phyloP scores from a whole-genome alignment of 1,139 yeast species.

The Candida sp. region DNA sequence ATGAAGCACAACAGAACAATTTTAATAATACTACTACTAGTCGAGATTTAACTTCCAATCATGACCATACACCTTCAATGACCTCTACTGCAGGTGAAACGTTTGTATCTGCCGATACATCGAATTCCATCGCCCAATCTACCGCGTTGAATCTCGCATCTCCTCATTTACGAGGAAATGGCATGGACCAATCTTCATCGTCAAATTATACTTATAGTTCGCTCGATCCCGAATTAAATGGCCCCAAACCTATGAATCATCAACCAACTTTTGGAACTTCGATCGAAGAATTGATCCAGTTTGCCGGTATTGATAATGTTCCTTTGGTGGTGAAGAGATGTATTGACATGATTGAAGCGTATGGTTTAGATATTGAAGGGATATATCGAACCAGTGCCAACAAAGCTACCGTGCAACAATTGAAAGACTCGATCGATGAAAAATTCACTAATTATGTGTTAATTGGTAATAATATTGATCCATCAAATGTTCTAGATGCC shows the following conservation, averaged over 20 bases:
- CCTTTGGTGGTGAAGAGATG: constrained; percentile 91
- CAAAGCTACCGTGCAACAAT: constrained; percentile 65
- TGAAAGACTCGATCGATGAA: constrained; percentile 69
- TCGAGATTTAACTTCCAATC: constrained; percentile 2
- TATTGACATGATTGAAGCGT: constrained; percentile 77
- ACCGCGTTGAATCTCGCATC: background rate
- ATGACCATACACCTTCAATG: background rate
- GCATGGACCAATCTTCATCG: background rate
- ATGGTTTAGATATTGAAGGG: constrained; percentile 85
- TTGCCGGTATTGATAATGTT: constrained; percentile 82
- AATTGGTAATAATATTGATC: constrained; percentile 42
- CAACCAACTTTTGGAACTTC: constrained; percentile 80
- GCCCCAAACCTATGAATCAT: constrained; percentile 36
- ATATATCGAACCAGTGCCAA: constrained; percentile 87
- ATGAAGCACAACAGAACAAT: background rate
- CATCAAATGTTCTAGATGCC: constrained; percentile 53
- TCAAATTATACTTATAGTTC: constrained; percentile 21
- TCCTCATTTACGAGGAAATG: background rate
- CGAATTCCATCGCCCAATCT: background rate
- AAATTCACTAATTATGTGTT: constrained; percentile 65
- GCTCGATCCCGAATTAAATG: constrained; percentile 41
- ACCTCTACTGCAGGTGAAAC: background rate
- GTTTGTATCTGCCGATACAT: background rate
- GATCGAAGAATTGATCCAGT: constrained; percentile 68
- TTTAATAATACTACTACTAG: constrained; percentile 2